Percentiles rank a stretch among this genome's conserved stretches.
phyloP scores from a whole-genome alignment of 371 early-diverging fungal species.

The Mycotypha africana region DNA sequence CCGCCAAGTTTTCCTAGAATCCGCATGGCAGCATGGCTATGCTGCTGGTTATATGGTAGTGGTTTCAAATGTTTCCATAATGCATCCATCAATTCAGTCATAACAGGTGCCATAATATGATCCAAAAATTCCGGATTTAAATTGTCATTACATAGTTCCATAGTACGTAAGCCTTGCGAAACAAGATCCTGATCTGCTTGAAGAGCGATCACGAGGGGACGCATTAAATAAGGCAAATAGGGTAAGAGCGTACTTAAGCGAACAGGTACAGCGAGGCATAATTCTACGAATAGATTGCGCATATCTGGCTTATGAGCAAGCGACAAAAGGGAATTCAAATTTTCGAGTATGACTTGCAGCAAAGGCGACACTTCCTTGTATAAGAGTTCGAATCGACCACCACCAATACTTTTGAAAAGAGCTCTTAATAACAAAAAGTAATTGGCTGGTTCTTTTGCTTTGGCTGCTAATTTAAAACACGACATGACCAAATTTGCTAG shows the following conservation, averaged over 20 bases:
- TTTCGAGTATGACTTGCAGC: conserved; percentile 85
- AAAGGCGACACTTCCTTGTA: conserved; percentile 92
- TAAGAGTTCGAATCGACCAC: conserved; percentile 57
- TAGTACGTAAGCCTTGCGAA: conserved; percentile 91
- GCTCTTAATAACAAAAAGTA: conserved; percentile 89
- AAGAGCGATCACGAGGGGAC: conserved; percentile 92
- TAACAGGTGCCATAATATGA: conserved; percentile 91
- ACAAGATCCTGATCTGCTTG: conserved; percentile 90
- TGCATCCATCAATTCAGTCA: conserved; percentile 88
- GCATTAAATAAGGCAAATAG: conserved; percentile 92
- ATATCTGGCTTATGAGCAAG: conserved; percentile 78
- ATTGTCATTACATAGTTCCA: conserved; percentile 98
- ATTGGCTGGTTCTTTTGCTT: conserved; percentile 82
- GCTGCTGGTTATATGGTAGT: conserved; percentile 72
- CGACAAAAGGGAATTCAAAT: conserved; percentile 78
- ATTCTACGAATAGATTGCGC: conserved; percentile 83
- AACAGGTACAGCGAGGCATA: conserved; percentile 96
- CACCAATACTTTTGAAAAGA: conserved; percentile 83
- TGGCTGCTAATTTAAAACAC: conserved; percentile 79
- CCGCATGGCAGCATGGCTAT: conserved; percentile 84
- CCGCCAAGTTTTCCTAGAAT: conserved; percentile 98
- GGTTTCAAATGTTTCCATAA: conserved; percentile 91
- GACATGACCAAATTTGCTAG: conserved; percentile 84
- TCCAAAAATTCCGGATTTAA: conserved; percentile 96
- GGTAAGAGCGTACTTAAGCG: conserved; percentile 93